phyloP scores from a whole-genome alignment of 257 asterid species.

The Scutellaria barbata region DNA sequence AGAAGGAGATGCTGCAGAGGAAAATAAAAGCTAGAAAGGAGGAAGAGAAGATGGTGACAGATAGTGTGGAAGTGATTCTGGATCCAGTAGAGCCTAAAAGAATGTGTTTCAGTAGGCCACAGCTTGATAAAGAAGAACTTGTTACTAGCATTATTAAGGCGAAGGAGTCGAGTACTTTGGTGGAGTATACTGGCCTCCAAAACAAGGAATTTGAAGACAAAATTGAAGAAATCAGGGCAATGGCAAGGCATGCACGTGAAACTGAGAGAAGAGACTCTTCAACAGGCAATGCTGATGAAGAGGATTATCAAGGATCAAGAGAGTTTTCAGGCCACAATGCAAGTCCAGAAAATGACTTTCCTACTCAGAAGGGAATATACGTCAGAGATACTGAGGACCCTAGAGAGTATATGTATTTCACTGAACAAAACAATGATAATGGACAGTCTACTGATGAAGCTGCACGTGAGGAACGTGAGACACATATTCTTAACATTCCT shows the following conservation, averaged over 20 bases:
- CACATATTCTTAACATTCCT: conserved; percentile 25
- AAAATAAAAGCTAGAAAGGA: conserved; percentile 65
- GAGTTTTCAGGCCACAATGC: conserved; percentile 34
- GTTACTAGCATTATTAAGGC: conserved; percentile 53
- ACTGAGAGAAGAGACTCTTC: conserved; percentile 52
- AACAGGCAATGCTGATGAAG: conserved; percentile 36
- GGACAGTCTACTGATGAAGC: conserved; percentile 37
- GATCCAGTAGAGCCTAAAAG: conserved; percentile 44
- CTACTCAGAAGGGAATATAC: conserved; percentile 31
- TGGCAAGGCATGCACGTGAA: conserved; percentile 80
- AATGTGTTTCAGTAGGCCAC: conserved; percentile 58
- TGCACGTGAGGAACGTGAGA: conserved; percentile 36
- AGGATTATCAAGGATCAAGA: conserved; percentile 40
- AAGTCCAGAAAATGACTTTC: conserved; percentile 39
- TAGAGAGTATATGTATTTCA: conserved; percentile 31
- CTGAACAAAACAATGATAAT: conserved; percentile 32
- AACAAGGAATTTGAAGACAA: conserved; percentile 49
- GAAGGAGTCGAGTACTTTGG: conserved; percentile 42
- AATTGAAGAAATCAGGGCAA: conserved; percentile 66
- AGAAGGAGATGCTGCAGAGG: conserved; percentile 83
- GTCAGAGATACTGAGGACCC: conserved; percentile 40
- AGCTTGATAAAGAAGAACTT: conserved; percentile 73
- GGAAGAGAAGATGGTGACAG: conserved; percentile 55
- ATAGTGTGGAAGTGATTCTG: conserved; percentile 67
- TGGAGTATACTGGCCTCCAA: conserved; percentile 37